These are phyloP conservation scores for Globisporangium nodosum DNA, from an alignment of 352 stramenopile genomes.

Conservation along the genomic window DNA sequence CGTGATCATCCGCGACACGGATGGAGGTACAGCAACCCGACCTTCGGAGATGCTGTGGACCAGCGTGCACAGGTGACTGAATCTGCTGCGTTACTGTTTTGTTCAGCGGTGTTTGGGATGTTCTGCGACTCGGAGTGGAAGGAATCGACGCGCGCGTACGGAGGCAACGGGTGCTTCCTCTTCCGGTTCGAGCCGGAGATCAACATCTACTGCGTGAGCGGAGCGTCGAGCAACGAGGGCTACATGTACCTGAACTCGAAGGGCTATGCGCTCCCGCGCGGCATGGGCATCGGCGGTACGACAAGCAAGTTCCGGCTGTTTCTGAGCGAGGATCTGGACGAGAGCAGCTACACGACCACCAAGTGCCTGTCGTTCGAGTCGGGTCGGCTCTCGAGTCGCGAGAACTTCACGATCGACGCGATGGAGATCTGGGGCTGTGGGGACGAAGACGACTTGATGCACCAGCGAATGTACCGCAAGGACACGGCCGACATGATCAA, in stretches of 20 bases:
- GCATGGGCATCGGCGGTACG: conserved; percentile 74
- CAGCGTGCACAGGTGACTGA: background rate
- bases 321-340: conserved; percentile 80
- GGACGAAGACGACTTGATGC: conserved; percentile 38
- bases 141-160: conserved; percentile 73
- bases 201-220: conserved; percentile 49
- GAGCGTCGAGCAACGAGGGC: conserved; percentile 43
- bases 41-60: background rate
- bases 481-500: conserved; percentile 82
- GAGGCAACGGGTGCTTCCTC: conserved; percentile 77
- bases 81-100: background rate
- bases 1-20: conserved; percentile 55
- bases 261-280: conserved; percentile 60
- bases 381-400: conserved; percentile 45
- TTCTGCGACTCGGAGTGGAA: conserved; percentile 86
- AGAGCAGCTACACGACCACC: conserved; percentile 70
- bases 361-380: conserved; percentile 74
- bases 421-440: conserved; percentile 83
- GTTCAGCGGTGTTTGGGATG: conserved; percentile 75
- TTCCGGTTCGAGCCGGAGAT: conserved; percentile 65
- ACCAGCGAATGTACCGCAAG: conserved; percentile 65
- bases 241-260: conserved; percentile 90
- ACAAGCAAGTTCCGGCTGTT: conserved; percentile 73
- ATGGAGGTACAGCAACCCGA: conserved; percentile 35
- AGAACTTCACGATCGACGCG: conserved; percentile 57